Conservation (phyloP, 2,329 filamentous ascomycete genomes). For the Meredithiella fracta region DNA sequence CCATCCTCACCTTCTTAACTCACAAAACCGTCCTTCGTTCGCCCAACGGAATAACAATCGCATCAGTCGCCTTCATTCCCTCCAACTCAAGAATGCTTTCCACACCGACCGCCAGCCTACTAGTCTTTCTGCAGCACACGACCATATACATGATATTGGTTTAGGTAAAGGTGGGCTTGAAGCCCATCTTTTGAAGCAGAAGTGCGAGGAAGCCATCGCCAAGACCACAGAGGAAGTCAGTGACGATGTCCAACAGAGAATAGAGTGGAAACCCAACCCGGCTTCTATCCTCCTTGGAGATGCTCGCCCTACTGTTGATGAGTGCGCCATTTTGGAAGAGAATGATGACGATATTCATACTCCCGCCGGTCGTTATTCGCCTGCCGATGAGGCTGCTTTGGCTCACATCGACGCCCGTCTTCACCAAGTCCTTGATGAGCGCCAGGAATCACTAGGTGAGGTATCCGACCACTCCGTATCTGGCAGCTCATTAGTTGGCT, state of each 20-base stretch:
- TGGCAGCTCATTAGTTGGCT: constrained; percentile 18
- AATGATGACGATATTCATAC: constrained; percentile 18
- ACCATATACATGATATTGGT: constrained; percentile 35
- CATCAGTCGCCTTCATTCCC: constrained; percentile 35
- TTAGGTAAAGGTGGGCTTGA: constrained; percentile 51
- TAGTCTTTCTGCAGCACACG: constrained; percentile 30
- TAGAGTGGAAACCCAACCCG: constrained; percentile 66
- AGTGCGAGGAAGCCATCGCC: constrained; percentile 43
- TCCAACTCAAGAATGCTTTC: constrained; percentile 60
- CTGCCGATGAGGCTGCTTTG: constrained; percentile 41
- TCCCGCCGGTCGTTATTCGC: constrained; percentile 19
- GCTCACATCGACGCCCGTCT: constrained; percentile 77
- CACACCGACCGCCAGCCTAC: constrained; percentile 39
- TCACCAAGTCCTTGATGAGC: constrained; percentile 54
- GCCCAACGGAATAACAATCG: constrained; percentile 39
- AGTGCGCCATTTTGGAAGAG: constrained; percentile 12
- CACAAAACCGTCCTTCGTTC: constrained; percentile 49
- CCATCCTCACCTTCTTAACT: constrained; percentile 61
- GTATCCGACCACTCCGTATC: constrained; percentile 24
- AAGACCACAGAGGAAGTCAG: constrained; percentile 36
- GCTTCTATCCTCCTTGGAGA: constrained; percentile 36
- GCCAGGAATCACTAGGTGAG: constrained; percentile 30
- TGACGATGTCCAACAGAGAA: constrained; percentile 69
- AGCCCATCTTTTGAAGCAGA: constrained; percentile 78
- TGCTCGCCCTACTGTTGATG: constrained; percentile 19